phyloP scores from a whole-genome alignment of 2,329 filamentous ascomycete species.

The Phaeosphaeriaceae sp. region DNA sequence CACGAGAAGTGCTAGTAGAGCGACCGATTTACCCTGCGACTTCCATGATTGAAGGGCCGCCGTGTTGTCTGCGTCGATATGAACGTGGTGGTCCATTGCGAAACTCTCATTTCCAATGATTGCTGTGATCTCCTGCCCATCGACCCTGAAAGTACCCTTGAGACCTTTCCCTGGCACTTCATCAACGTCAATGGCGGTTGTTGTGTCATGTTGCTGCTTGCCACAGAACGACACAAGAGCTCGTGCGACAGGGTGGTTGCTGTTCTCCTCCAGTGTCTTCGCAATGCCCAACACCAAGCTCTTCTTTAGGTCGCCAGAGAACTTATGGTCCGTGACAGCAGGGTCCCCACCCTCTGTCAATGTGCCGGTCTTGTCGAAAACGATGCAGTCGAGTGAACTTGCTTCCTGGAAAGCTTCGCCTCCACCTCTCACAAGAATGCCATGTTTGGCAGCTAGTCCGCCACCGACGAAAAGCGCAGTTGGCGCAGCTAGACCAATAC shows the following conservation, averaged over 20 bases:
- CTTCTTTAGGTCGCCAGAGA: conserved; percentile 42
- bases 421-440: conserved; percentile 83
- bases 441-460: conserved; percentile 78
- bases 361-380: conserved; percentile 90
- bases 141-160: conserved; percentile 60
- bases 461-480: conserved; percentile 85
- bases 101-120: conserved; percentile 76
- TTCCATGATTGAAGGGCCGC: conserved; percentile 49
- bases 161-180: conserved; percentile 77
- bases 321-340: conserved; percentile 65
- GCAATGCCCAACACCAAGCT: conserved; percentile 60
- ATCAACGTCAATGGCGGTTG: conserved; percentile 55
- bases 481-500: conserved; percentile 82
- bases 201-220: conserved; percentile 12
- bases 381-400: conserved; percentile 76
- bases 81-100: conserved; percentile 57
- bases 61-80: conserved; percentile 27
- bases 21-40: conserved; percentile 50
- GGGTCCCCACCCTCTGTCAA: conserved; percentile 77
- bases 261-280: conserved; percentile 71
- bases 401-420: conserved; percentile 88
- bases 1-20: conserved; percentile 43
- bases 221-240: conserved; percentile 71
- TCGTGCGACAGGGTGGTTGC: conserved; percentile 76
- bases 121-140: conserved; percentile 47